phyloP scores from a whole-genome alignment of 805 yeast genomes.

The Pichia eremophila region DNA sequence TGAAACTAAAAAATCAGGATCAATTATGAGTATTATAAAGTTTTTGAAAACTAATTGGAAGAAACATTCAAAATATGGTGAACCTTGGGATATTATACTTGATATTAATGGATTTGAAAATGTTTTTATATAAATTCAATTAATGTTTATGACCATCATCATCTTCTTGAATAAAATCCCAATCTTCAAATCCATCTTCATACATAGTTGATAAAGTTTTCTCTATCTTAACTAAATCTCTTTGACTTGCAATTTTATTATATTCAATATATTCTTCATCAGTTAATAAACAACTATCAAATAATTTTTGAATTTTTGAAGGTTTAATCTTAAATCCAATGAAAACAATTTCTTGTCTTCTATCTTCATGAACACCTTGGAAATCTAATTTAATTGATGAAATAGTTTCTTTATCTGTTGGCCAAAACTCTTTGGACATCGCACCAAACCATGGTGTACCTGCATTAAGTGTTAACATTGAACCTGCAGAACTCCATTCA shows the following conservation, averaged over 20 bases:
- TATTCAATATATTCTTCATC: conserved; percentile 29
- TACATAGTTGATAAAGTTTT: conserved; percentile 23
- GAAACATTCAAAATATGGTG: background rate
- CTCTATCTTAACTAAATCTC: conserved; percentile 26
- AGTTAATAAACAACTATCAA: conserved; percentile 32
- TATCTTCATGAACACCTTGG: conserved; percentile 32
- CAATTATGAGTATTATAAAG: conserved; percentile 2
- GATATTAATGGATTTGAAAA: background rate
- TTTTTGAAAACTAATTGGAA: conserved; percentile 12
- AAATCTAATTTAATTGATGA: conserved; percentile 28
- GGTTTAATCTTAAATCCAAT: conserved; percentile 32
- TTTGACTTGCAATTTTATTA: conserved; percentile 21
- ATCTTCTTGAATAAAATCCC: conserved; percentile 17
- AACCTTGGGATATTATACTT: background rate
- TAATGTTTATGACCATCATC: too few species aligned
- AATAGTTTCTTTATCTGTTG: background rate
- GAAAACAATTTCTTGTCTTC: conserved; percentile 37
- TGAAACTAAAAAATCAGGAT: conserved; percentile 6
- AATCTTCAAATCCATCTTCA: conserved; percentile 36
- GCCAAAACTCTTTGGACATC: conserved; percentile 2
- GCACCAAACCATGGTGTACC: conserved; percentile 5
- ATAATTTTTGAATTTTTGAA: conserved; percentile 19
- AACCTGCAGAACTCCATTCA: conserved; percentile 10
- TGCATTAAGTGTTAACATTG: conserved; percentile 6
- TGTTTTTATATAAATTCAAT: background rate